Base-by-base conservation (phyloP, 352 stramenopile genomes). In the Phytopythium kandeliae region DNA sequence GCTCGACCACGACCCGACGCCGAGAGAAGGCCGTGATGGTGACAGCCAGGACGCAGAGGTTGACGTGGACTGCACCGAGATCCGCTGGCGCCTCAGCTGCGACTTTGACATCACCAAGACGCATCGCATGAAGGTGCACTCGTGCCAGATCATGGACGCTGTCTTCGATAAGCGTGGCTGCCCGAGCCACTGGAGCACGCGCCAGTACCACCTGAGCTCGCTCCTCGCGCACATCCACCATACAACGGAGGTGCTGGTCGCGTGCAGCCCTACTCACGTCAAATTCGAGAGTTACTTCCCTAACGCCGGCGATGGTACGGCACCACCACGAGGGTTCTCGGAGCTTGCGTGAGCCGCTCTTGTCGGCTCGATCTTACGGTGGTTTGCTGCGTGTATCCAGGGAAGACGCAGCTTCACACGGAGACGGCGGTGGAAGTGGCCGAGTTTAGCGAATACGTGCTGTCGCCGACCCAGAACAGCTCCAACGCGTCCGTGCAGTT, bases 51-150 rank as follows among this genome's bases (percentile, higher is more conserved):
- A 55, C 19, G 48, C 71, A n/a, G 78, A 87, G 51, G 54, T 81
- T 24, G 76, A 87, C 19, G 35, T 83, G 17, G 74, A 88, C 54
- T 88, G 74, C 45, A 59, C 75, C 35, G 73, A 89, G 61, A 58
- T 94, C 44, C 63, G 61, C 43, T 94, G 82, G 78, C 62, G 62
- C 0, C 60, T 94, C 49, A 57, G 63, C 37, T 94, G 84, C 60
- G 84, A 92, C 63, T 86, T 85, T n/a, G 77, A 87, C 51, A 85
- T 94, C 63, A 89, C 81, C 30, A 94, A 94, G 70, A 91, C 79
- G 21, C 81, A 94, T 56, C 67, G 75, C 52, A 91, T 92, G 67
- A 86, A 89, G 48, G 78, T 90, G 34, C 78, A 86, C 54, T 49
- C 66, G n/a, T 82, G 72, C 45, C 73, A 89, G 59, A 74, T 86